phyloP scores from a whole-genome alignment of 306 rosid species.

The Medicago truncatula region MtrunA17r5.0-ANR NC_053045.1:28064001-28064500 shows the following conservation, averaged over 20 bases:
- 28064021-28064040: not conserved
- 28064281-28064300: conserved; percentile 27
- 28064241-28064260: conserved; percentile 1
- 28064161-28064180: not conserved
- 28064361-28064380: conserved; percentile 9
- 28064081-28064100: not conserved
- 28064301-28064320: conserved; percentile 2
- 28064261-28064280: conserved; percentile 31
- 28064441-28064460: conserved; percentile 5
- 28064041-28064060: not conserved
- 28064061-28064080: not conserved
- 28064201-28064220: not conserved
- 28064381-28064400: conserved; percentile 12
- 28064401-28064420: conserved; percentile 15
- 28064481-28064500: conserved; percentile 13
- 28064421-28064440: not conserved
- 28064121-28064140: not conserved
- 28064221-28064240: conserved; percentile 24
- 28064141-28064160: not conserved
- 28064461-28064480: not conserved
- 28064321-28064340: not conserved
- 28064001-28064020: not conserved
- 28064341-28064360: conserved; percentile 4
- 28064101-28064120: not conserved
- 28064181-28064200: not conserved